Conservation (phyloP, 1,284 basidiomycete species). For the Sanguinoderma infundibulare region DNA sequence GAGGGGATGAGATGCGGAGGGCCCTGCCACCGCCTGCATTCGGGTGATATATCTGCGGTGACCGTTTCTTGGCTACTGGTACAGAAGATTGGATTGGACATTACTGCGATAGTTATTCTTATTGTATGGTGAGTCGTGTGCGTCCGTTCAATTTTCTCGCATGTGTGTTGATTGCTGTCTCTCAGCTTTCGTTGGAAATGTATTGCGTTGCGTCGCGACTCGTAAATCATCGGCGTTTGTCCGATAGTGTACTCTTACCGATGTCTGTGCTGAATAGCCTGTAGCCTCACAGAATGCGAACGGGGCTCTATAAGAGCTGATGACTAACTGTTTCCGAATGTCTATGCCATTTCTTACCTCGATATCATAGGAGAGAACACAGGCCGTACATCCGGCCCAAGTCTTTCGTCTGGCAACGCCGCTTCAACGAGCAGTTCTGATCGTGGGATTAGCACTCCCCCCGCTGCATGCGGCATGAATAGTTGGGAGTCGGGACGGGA, state of each 20-base stretch:
- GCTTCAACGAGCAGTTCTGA: background rate
- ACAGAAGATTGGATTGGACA: background rate
- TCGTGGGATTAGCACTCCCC: background rate
- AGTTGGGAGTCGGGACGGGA: too few relatives aligned
- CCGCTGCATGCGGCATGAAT: background rate
- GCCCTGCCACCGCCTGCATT: slow-evolving; percentile 15
- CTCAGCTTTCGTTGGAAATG: background rate
- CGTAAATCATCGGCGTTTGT: background rate
- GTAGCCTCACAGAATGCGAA: too few relatives aligned
- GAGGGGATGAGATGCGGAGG: slow-evolving; percentile 31
- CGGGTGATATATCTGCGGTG: slow-evolving; percentile 4
- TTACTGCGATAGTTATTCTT: background rate
- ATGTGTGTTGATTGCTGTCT: background rate
- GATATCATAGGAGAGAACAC: too few relatives aligned
- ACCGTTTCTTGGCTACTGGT: background rate
- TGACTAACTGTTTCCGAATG: too few relatives aligned
- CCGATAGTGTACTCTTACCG: background rate
- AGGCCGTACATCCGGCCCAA: too few relatives aligned
- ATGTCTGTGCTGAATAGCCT: background rate
- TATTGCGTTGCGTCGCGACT: background rate
- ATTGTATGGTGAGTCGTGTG: background rate
- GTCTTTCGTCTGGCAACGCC: too few relatives aligned
- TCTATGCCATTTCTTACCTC: too few relatives aligned
- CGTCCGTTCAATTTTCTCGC: too few relatives aligned
- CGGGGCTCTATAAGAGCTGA: too few relatives aligned